phyloP scores from a whole-genome alignment of 176 grass and related monocot genomes.

The Zea luxurians region DNA sequence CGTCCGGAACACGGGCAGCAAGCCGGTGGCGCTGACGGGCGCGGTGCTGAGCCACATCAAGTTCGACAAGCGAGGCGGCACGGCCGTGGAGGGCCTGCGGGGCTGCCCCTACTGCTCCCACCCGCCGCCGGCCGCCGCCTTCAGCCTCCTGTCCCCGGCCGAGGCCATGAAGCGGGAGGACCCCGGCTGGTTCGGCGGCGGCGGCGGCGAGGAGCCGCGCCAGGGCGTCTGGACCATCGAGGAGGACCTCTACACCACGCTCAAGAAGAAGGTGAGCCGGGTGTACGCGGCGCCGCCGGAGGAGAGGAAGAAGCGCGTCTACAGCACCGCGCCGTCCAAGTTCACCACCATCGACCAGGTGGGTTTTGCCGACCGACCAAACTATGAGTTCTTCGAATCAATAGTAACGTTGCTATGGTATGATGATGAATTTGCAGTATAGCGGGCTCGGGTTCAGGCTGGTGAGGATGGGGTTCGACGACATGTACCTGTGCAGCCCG shows the following conservation, averaged over 20 bases:
- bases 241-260: slow-evolving; percentile 66
- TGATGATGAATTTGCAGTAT: slow-evolving; percentile 38
- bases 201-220: slow-evolving; percentile 35
- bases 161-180: slow-evolving; percentile 86
- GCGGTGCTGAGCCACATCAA: slow-evolving; percentile 85
- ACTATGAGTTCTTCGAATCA: neutral
- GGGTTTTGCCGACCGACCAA: too few species aligned
- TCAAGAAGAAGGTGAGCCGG: slow-evolving; percentile 79
- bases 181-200: slow-evolving; percentile 51
- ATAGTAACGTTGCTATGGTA: neutral
- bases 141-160: slow-evolving; percentile 55
- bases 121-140: slow-evolving; percentile 58
- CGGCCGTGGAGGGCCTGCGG: slow-evolving; percentile 69
- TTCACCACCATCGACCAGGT: slow-evolving; percentile 81
- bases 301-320: slow-evolving; percentile 81
- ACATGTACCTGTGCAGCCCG: slow-evolving; percentile 76
- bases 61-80: slow-evolving; percentile 59
- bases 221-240: slow-evolving; percentile 64
- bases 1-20: slow-evolving; percentile 67
- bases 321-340: slow-evolving; percentile 75
- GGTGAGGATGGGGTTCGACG: slow-evolving; percentile 86
- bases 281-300: slow-evolving; percentile 81
- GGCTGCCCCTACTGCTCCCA: slow-evolving; percentile 71
- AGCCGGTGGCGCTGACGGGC: slow-evolving; percentile 72
- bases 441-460: slow-evolving; percentile 85